Evolutionary conservation across 768 basidiomycete genomes (phyloP), one percentile per base, ranked within the genome.

Genomic region (Postia placenta): DNA sequence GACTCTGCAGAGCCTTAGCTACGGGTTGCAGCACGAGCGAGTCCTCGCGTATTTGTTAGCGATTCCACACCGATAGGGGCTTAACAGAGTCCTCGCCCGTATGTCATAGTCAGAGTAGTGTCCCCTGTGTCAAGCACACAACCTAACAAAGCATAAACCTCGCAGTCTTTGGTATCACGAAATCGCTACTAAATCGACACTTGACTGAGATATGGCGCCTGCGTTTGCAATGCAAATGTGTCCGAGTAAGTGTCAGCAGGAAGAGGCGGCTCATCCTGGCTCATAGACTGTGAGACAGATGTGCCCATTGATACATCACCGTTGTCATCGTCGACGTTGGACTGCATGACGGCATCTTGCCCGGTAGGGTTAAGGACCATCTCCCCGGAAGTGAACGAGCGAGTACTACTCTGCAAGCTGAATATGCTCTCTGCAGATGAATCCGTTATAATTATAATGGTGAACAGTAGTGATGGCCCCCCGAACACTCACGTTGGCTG

Each of bases 161-260:
- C n/a, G n/a, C n/a, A n/a, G n/a, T n/a, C n/a, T n/a, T n/a, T n/a
- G n/a, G n/a, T n/a, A n/a, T n/a, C n/a, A n/a, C n/a, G n/a, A n/a
- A n/a, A n/a, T n/a, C n/a, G n/a, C n/a, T 33, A 33, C 15, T 15
- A 33, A 33, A 33, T 33, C 30, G 15, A 33, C 30, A 33, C 15
- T 24, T 43, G 42, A 24, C 42, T 43, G 6, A 19, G 42, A 43
- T 43, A 43, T 15, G 42, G 17, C 4, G 42, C 42, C 26, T 43
- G 42, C 4, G 42, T 43, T 26, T 43, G 42, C 30, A 33, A 15
- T 15, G 15, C 30, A 15, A 33, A 33, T 15, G 15, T 7, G 30
- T 33, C 30, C 30, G 15, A 7, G 30, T 7, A 9, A 43, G 42
- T 17, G 17, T n/a, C 26, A 43, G 42, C 26, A 25, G 42, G 24